Evolutionary conservation across 352 stramenopile species (phyloP).

Genomic region (Pythium guiyangense): DNA sequence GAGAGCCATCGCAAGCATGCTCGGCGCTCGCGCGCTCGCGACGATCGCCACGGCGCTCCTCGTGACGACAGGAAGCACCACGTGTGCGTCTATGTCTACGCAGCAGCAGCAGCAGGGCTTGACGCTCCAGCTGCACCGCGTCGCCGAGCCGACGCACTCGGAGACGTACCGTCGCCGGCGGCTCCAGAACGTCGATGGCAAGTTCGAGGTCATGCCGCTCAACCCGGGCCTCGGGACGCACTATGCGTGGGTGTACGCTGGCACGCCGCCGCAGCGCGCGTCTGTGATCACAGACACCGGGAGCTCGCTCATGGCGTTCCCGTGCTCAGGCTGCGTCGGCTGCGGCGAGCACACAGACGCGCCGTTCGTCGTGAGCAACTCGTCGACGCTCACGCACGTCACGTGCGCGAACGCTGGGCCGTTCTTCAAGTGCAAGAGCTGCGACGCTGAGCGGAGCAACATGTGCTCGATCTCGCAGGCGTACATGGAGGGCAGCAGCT

Average conservation of each 20-base stretch:
- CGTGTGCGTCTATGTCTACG: neutral
- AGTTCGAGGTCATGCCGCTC: slow-evolving; percentile 57
- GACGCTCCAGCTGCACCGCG: slow-evolving; percentile 39
- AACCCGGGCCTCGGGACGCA: slow-evolving; percentile 76
- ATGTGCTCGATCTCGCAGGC: slow-evolving; percentile 66
- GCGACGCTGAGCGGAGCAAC: slow-evolving; percentile 25
- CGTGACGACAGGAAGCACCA: neutral
- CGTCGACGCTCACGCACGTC: slow-evolving; percentile 66
- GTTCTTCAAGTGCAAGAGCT: slow-evolving; percentile 63
- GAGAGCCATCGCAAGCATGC: too few relatives aligned
- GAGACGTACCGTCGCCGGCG: slow-evolving; percentile 45
- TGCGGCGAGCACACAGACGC: slow-evolving; percentile 77
- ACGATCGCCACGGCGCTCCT: neutral
- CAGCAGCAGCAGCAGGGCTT: slow-evolving; percentile 12
- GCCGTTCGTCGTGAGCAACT: slow-evolving; percentile 52
- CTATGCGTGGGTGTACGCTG: slow-evolving; percentile 82
- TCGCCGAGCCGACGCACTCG: slow-evolving; percentile 14
- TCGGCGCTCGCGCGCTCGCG: neutral
- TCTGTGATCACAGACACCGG: slow-evolving; percentile 84
- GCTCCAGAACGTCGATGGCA: slow-evolving; percentile 19
- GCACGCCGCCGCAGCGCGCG: slow-evolving; percentile 70
- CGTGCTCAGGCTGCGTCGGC: slow-evolving; percentile 60
- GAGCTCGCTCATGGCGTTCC: slow-evolving; percentile 74
- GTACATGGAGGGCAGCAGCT: slow-evolving; percentile 86
- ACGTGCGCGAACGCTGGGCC: slow-evolving; percentile 37